These are phyloP conservation scores for Pleurotus sapidus DNA, from an alignment of 768 basidiomycete species.

Conservation along the genomic window DNA sequence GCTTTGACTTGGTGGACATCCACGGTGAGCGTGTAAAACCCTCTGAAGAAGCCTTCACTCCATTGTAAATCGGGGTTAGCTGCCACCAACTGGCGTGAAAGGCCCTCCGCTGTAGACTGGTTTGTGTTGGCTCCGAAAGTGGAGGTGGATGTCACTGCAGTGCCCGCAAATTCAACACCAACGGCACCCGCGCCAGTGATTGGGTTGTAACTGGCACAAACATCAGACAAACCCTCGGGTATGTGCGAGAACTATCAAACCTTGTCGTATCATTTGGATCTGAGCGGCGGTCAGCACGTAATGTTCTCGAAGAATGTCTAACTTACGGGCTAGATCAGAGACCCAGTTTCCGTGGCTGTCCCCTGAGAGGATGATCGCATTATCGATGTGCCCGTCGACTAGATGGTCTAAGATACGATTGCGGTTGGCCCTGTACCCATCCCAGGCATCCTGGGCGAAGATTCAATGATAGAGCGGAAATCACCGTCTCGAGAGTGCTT, in stretches of 20 bases:
- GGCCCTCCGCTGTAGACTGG: conserved; percentile 34
- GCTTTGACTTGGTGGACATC: conserved; percentile 42
- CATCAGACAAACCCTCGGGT: not conserved
- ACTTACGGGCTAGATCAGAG: conserved; percentile 52
- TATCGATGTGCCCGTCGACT: conserved; percentile 45
- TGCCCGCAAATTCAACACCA: conserved; percentile 62
- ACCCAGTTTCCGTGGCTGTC: conserved; percentile 65
- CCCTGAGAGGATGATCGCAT: conserved; percentile 53
- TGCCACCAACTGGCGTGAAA: conserved; percentile 33
- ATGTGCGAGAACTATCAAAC: conserved; percentile 20
- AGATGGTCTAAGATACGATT: conserved; percentile 48
- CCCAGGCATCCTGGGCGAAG: conserved; percentile 49
- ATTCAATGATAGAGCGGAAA: too few species aligned
- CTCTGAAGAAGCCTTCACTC: conserved; percentile 58
- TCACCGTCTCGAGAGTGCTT: conserved; percentile 5
- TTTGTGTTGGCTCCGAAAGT: conserved; percentile 39
- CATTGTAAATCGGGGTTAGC: conserved; percentile 52
- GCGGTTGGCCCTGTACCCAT: conserved; percentile 55
- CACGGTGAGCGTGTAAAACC: conserved; percentile 56
- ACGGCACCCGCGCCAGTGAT: conserved; percentile 45
- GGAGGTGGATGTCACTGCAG: conserved; percentile 52
- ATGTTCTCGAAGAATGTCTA: not conserved
- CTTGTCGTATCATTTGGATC: conserved; percentile 47
- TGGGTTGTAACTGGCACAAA: conserved; percentile 39
- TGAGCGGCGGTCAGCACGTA: conserved; percentile 14